Conservation (phyloP, 768 basidiomycete genomes). For the Pulveroboletus sp. region DNA sequence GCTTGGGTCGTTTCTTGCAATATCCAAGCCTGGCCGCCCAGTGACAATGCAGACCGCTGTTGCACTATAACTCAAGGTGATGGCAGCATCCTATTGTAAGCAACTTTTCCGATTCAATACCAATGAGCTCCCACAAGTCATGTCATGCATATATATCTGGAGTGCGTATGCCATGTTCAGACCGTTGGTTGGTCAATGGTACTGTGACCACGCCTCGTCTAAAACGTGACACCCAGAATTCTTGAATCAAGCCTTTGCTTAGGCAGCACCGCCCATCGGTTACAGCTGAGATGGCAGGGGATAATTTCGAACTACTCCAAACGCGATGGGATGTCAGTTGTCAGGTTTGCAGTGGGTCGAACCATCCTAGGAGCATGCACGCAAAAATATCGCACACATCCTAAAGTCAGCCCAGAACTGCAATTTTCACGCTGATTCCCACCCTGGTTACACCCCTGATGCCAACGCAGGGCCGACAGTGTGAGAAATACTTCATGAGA, state of each 20-base stretch:
- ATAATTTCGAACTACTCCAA: slow-evolving; percentile 43
- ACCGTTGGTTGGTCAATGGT: slow-evolving; percentile 42
- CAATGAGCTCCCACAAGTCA: slow-evolving; percentile 26
- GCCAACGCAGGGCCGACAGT: slow-evolving; percentile 46
- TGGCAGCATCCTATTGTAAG: slow-evolving; percentile 30
- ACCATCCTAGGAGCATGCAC: slow-evolving; percentile 41
- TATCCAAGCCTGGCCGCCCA: background rate
- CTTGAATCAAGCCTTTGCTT: slow-evolving; percentile 47
- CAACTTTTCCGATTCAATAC: background rate
- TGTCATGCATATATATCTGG: slow-evolving; percentile 53
- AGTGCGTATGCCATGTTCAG: slow-evolving; percentile 31
- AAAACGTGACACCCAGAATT: background rate
- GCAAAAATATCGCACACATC: slow-evolving; percentile 49
- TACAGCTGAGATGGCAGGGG: slow-evolving; percentile 28
- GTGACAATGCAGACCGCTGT: background rate
- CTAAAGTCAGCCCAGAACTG: slow-evolving; percentile 40
- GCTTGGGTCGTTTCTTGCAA: slow-evolving; percentile 17
- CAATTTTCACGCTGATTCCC: slow-evolving; percentile 53
- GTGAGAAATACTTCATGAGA: slow-evolving; percentile 46
- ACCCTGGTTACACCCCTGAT: slow-evolving; percentile 65
- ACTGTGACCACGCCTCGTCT: background rate
- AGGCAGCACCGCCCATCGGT: slow-evolving; percentile 43
- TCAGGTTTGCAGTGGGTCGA: slow-evolving; percentile 66
- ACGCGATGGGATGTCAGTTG: slow-evolving; percentile 40
- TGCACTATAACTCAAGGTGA: slow-evolving; percentile 19